These are phyloP conservation scores for Ceratocystis ficicola DNA, from an alignment of 2,329 filamentous ascomycete genomes.

Conservation along the genomic window DNA sequence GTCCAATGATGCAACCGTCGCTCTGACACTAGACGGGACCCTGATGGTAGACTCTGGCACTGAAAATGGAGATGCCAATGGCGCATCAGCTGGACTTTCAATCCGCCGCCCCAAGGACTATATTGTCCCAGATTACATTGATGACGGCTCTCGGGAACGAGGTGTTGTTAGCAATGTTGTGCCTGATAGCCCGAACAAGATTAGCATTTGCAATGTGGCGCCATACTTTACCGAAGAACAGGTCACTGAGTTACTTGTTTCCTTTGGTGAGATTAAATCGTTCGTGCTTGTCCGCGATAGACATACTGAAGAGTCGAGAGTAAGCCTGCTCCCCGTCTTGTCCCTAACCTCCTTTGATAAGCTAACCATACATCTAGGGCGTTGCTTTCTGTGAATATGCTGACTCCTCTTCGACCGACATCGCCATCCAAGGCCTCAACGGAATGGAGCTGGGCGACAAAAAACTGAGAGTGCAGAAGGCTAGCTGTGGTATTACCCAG, in stretches of 20 bases:
- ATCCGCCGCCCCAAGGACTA: slow-evolving; percentile 92
- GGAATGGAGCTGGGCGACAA: slow-evolving; percentile 87
- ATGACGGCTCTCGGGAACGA: slow-evolving; percentile 60
- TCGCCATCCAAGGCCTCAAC: slow-evolving; percentile 82
- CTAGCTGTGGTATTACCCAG: slow-evolving; percentile 89
- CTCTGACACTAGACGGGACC: slow-evolving; percentile 78
- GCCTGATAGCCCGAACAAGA: slow-evolving; percentile 87
- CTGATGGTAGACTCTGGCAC: slow-evolving; percentile 54
- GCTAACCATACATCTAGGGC: slow-evolving; percentile 46
- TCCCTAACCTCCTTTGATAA: not conserved
- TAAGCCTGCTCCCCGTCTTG: slow-evolving; percentile 36
- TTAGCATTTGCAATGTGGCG: slow-evolving; percentile 83
- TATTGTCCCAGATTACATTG: slow-evolving; percentile 65
- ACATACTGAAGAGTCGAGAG: slow-evolving; percentile 72
- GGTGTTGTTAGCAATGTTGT: slow-evolving; percentile 70
- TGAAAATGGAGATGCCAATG: slow-evolving; percentile 45
- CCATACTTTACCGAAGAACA: slow-evolving; percentile 81
- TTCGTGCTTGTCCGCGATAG: slow-evolving; percentile 83
- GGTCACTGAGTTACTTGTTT: slow-evolving; percentile 75
- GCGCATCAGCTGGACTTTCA: slow-evolving; percentile 48
- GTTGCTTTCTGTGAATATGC: slow-evolving; percentile 95
- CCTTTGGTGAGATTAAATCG: slow-evolving; percentile 86
- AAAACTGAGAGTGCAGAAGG: slow-evolving; percentile 72
- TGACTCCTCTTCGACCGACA: slow-evolving; percentile 61
- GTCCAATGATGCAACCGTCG: slow-evolving; percentile 77